Evolutionary conservation across 2,329 filamentous ascomycete genomes (phyloP).

Genomic region (Paracoccidioides lutzii): DNA sequence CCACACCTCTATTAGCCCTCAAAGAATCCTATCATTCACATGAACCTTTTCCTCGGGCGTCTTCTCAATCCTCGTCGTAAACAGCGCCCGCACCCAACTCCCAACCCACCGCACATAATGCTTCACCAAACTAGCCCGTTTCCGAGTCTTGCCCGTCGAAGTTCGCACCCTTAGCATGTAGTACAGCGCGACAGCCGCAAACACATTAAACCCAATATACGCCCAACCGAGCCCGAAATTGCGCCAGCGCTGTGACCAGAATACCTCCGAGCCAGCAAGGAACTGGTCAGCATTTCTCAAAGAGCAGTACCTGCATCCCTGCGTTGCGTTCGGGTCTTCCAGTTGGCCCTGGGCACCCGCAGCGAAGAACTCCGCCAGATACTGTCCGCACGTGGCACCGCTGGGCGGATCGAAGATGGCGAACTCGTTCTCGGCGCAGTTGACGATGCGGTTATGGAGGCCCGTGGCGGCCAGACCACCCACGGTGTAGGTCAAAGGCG

Average conservation of each 20-base stretch:
- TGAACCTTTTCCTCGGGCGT: conserved; percentile 9
- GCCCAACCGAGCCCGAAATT: conserved; percentile 54
- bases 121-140: conserved; percentile 6
- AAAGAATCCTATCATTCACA: conserved; percentile 8
- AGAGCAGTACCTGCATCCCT: conserved; percentile 40
- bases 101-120: conserved; percentile 7
- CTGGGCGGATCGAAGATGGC: conserved; percentile 50
- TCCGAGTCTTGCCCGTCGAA: conserved; percentile 5
- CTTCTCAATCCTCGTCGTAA: conserved; percentile 8
- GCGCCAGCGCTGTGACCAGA: conserved; percentile 51
- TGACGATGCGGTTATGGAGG: conserved; percentile 52
- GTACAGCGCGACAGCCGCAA: conserved; percentile 43
- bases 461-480: conserved; percentile 57
- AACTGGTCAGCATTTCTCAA: conserved; percentile 30
- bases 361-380: conserved; percentile 41
- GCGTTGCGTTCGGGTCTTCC: conserved; percentile 35
- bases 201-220: conserved; percentile 48
- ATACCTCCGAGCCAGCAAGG: conserved; percentile 33
- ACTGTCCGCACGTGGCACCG: conserved; percentile 47
- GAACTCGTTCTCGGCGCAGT: conserved; percentile 58
- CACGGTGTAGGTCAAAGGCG: conserved; percentile 72
- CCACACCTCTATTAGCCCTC: background rate
- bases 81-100: conserved; percentile 7
- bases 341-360: conserved; percentile 41
- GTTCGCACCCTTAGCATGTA: conserved; percentile 30